Evolutionary conservation across 2,329 filamentous ascomycete species (phyloP), one percentile per base, ranked within the genome.

Genomic region (Aphanoascus verrucosus): DNA sequence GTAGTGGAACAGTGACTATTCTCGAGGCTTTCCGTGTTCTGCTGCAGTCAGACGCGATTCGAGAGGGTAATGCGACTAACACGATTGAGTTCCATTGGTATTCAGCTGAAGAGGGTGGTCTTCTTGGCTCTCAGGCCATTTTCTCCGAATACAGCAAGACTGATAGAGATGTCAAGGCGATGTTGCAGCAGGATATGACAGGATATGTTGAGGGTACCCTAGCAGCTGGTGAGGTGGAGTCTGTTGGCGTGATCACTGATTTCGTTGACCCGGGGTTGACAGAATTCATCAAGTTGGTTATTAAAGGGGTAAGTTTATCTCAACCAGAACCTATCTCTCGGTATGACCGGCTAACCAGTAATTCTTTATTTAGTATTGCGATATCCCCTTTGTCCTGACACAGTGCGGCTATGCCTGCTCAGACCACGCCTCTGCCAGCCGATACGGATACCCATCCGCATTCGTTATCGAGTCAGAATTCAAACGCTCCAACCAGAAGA

Each of bases 151-250:
- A 97, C 65, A 84, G 87, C 70, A 81, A 83, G 67, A 71, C 79
- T 17, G 78, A 79, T 31, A 79, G 84, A 28, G 82, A 91, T 60
- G 78, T 97, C 69, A 94, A 91, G 73, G 91, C 91, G 32, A 97
- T 97, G 93, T 79, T 97, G 50, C 91, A 97, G 74, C 91, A 97
- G 71, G 91, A 97, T 70, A 97, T 97, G 91, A 94, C 88, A 1
- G 91, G 91, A n/a, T 96, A 85, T 66, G 79, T 89, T 2, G 82
- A 90, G 67, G 84, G 83, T 63, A 94, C 89, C 0, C 72, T 93
- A 17, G 86, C 91, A 59, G 84, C 87, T 2, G 89, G 89, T 55
- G 77, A 87, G 69, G 79, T 82, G 4, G 91, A 96, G 75, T 85
- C 83, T 44, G 86, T 97, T 2, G 91, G 91, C 41, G 88, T 97